Conservation (phyloP, 1,284 basidiomycete species). For the Cryptococcus hybrid region DNA sequence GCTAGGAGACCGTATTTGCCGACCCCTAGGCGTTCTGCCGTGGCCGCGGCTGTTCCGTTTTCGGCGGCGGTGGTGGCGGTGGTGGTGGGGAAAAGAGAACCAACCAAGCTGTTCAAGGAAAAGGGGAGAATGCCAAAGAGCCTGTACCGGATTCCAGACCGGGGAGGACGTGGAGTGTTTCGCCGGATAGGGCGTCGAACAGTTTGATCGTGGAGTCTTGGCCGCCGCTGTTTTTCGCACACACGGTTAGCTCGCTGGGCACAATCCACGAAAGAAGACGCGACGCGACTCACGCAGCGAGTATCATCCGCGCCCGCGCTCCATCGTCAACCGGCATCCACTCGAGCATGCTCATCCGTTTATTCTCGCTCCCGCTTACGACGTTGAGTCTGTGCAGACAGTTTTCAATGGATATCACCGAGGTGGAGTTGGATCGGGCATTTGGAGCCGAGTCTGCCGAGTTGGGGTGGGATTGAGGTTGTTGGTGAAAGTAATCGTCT, state of each 20-base stretch:
- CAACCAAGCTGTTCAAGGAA: constrained; percentile 1
- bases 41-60: too few relatives aligned
- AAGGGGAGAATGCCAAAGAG: constrained; percentile 37
- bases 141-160: constrained; percentile 41
- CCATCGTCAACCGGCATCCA: constrained; percentile 33
- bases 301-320: constrained; percentile 15
- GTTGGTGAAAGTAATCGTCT: constrained; percentile 21
- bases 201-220: constrained; percentile 45
- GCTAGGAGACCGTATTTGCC: constrained; percentile 18
- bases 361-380: constrained; percentile 38
- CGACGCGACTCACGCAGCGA: constrained; percentile 41
- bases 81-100: not conserved
- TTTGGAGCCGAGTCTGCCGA: not conserved
- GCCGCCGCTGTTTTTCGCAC: constrained; percentile 18
- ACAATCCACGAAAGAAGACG: not conserved
- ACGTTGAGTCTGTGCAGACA: constrained; percentile 36
- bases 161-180: constrained; percentile 28
- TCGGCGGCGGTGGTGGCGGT: not conserved
- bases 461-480: too few relatives aligned
- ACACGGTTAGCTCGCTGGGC: not conserved
- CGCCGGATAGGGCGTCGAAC: constrained; percentile 35
- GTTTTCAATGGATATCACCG: constrained; percentile 19
- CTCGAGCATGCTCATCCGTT: constrained; percentile 39
- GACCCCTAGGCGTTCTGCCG: not conserved
- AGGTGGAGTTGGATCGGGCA: not conserved